Conservation (phyloP, 2,329 filamentous ascomycete species). For the Colletotrichum tamarilloi region DNA sequence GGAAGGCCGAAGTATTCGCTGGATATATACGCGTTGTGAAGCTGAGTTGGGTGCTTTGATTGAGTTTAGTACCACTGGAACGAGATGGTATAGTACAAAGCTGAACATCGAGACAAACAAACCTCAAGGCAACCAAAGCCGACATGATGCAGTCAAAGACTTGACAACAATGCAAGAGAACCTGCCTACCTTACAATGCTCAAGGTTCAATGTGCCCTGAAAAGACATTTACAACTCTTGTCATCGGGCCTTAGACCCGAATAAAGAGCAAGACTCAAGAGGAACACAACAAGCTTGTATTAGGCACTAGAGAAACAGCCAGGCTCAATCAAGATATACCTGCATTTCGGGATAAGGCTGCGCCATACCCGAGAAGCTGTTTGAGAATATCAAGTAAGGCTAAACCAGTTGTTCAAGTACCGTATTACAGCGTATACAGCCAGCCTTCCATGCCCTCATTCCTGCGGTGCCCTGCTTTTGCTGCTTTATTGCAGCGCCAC, state of each 20-base stretch:
- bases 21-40: not conserved
- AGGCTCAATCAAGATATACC: too few relatives aligned
- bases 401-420: not conserved
- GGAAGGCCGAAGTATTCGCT: not conserved
- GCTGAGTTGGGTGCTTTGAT: not conserved
- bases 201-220: too few relatives aligned
- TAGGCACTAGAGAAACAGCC: too few relatives aligned
- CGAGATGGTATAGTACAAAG: not conserved
- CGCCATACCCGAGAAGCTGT: not conserved
- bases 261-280: too few relatives aligned
- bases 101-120: too few relatives aligned
- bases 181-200: too few relatives aligned
- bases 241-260: too few relatives aligned
- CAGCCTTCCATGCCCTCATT: not conserved
- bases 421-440: not conserved
- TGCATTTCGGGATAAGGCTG: not conserved
- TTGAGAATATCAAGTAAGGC: not conserved
- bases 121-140: too few relatives aligned
- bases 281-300: too few relatives aligned
- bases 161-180: too few relatives aligned
- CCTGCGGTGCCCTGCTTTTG: not conserved
- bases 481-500: not conserved
- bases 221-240: too few relatives aligned
- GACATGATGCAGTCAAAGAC: too few relatives aligned
- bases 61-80: not conserved